phyloP scores from a whole-genome alignment of 140 eudicot genomes.

The Bidens hawaiensis region DNA sequence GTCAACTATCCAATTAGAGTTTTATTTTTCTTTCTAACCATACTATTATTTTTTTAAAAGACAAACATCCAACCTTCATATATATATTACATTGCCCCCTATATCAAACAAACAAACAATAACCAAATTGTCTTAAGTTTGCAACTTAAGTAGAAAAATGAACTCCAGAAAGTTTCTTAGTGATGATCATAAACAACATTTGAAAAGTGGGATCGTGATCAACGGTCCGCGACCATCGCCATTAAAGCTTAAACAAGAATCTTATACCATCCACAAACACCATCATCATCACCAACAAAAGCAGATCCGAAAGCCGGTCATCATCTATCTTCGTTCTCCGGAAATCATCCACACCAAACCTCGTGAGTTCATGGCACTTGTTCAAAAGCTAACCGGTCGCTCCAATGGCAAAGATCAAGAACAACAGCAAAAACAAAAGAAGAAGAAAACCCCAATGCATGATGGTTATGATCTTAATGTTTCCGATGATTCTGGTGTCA shows the following conservation, averaged over 20 bases:
- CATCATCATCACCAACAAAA: not conserved
- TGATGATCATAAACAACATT: slow-evolving; percentile 6
- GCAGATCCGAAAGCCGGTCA: slow-evolving; percentile 44
- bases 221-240: slow-evolving; percentile 59
- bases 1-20: slow-evolving; percentile 14
- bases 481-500: slow-evolving; percentile 10
- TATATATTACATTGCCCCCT: not conserved
- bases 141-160: slow-evolving; percentile 19
- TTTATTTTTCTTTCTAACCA: not conserved
- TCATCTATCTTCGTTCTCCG: slow-evolving; percentile 63
- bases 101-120: not conserved
- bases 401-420: slow-evolving; percentile 15
- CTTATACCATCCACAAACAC: slow-evolving; percentile 34
- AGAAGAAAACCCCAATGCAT: slow-evolving; percentile 10
- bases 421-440: not conserved
- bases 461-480: slow-evolving; percentile 1
- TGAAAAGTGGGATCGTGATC: slow-evolving; percentile 26
- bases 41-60: too few species aligned
- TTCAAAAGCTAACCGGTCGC: slow-evolving; percentile 68
- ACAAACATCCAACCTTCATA: not conserved
- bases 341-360: slow-evolving; percentile 64
- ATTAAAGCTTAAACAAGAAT: slow-evolving; percentile 39
- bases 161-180: slow-evolving; percentile 27
- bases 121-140: not conserved
- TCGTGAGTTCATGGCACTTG: slow-evolving; percentile 70